A percentile compares a stretch with the other conserved stretches of the same genome.
These are phyloP conservation scores for Kernera saxatilis DNA, from an alignment of 345 rosid genomes.

Conservation along the genomic window DNA sequence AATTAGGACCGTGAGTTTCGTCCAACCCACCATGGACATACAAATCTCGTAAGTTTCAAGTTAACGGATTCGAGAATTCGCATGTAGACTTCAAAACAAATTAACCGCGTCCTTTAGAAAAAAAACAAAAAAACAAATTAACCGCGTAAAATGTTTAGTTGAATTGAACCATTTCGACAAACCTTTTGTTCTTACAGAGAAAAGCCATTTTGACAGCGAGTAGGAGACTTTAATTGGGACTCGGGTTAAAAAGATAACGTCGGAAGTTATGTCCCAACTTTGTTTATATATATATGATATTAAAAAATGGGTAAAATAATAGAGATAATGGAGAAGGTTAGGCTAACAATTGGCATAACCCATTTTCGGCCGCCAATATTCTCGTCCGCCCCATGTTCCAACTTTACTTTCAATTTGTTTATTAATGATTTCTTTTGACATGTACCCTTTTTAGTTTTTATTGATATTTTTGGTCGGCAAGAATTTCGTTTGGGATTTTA, in stretches of 20 bases:
- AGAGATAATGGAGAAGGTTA: constrained; percentile 17
- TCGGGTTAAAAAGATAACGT: background rate
- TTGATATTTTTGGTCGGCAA: constrained; percentile 19
- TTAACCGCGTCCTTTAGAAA: background rate
- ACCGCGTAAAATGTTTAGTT: background rate
- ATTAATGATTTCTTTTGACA: background rate
- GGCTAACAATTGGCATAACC: constrained; percentile 6
- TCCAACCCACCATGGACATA: background rate
- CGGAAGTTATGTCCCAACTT: background rate
- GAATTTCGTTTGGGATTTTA: background rate
- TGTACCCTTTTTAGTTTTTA: constrained; percentile 1
- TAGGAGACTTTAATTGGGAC: background rate
- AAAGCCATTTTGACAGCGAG: background rate
- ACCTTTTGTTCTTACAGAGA: background rate
- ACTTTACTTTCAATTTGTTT: constrained; percentile 6
- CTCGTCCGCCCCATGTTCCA: constrained; percentile 24
- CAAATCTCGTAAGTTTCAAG: background rate
- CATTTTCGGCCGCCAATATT: constrained; percentile 26
- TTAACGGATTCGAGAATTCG: background rate
- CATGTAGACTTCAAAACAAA: background rate
- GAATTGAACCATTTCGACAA: background rate
- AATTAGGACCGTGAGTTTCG: background rate
- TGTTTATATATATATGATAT: background rate
- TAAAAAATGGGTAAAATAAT: background rate
- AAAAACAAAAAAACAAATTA: too few species aligned